These are phyloP conservation scores for Fusarium nisikadoi DNA, from an alignment of 2,329 filamentous ascomycete species.

Conservation along the genomic window DNA sequence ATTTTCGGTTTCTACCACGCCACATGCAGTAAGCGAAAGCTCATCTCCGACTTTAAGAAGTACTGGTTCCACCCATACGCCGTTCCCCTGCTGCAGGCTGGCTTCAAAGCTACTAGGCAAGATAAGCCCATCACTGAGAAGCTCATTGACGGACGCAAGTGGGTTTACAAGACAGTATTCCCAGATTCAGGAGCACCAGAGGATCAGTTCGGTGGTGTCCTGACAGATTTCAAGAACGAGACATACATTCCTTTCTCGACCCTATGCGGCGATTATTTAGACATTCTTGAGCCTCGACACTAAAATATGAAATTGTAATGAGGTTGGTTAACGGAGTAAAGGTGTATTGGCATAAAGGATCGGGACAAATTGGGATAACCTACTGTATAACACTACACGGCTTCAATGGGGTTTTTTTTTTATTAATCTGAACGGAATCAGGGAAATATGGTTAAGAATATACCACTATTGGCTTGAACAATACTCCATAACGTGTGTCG, in stretches of 20 bases:
- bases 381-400: background rate
- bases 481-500: background rate
- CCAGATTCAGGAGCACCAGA: background rate
- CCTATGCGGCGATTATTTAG: conserved; percentile 10
- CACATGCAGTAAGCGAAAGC: conserved; percentile 50
- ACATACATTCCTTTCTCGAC: conserved; percentile 22
- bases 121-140: conserved; percentile 40
- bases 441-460: background rate
- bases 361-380: background rate
- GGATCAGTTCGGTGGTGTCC: conserved; percentile 34
- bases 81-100: conserved; percentile 45
- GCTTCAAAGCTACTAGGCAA: conserved; percentile 40
- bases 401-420: background rate
- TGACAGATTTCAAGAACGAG: conserved; percentile 33
- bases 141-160: conserved; percentile 48
- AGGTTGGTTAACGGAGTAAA: conserved; percentile 8
- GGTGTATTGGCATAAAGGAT: conserved; percentile 9
- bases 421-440: background rate
- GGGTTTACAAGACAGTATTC: conserved; percentile 39
- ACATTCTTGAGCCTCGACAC: conserved; percentile 6
- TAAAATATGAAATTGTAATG: background rate
- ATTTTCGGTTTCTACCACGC: conserved; percentile 54
- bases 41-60: conserved; percentile 47
- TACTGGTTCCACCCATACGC: conserved; percentile 54
- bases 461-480: background rate